A percentile compares a stretch with the other conserved stretches of the same genome.
phyloP scores from a whole-genome alignment of 176 grass and related monocot species.

The Poa annua region DNA sequence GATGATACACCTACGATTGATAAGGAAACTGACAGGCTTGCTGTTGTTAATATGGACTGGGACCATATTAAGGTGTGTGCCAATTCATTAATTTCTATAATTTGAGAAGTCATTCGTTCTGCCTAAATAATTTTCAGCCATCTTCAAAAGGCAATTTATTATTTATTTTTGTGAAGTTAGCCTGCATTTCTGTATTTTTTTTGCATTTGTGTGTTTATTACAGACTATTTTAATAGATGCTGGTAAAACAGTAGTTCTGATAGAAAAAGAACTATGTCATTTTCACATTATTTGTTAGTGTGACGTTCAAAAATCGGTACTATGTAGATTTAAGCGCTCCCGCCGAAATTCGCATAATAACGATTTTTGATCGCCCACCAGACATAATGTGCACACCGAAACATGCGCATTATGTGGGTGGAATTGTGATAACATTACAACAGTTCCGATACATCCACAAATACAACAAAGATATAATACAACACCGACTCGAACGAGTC shows the following conservation, averaged over 20 bases:
- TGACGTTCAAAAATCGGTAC: too few species aligned
- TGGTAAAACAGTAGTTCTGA: neutral
- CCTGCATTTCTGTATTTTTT: neutral
- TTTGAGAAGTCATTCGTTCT: neutral
- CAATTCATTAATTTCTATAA: conserved; percentile 29
- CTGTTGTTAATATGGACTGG: conserved; percentile 95
- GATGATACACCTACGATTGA: conserved; percentile 75
- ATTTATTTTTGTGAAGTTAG: neutral
- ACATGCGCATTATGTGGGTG: too few species aligned
- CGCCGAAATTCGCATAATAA: too few species aligned
- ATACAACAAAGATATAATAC: too few species aligned
- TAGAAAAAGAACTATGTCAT: too few species aligned
- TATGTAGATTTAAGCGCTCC: too few species aligned
- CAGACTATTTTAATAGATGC: neutral
- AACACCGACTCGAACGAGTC: too few species aligned
- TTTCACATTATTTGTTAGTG: too few species aligned
- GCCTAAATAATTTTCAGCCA: conserved; percentile 17
- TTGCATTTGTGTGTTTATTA: neutral
- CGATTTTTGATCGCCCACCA: too few species aligned
- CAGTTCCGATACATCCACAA: too few species aligned
- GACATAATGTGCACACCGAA: too few species aligned
- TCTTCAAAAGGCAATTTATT: conserved; percentile 22
- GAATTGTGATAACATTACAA: too few species aligned
- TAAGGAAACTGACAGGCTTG: conserved; percentile 80
- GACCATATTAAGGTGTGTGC: conserved; percentile 83